phyloP scores from a whole-genome alignment of 2,329 filamentous ascomycete species.

The Stenocarpella maydis region DNA sequence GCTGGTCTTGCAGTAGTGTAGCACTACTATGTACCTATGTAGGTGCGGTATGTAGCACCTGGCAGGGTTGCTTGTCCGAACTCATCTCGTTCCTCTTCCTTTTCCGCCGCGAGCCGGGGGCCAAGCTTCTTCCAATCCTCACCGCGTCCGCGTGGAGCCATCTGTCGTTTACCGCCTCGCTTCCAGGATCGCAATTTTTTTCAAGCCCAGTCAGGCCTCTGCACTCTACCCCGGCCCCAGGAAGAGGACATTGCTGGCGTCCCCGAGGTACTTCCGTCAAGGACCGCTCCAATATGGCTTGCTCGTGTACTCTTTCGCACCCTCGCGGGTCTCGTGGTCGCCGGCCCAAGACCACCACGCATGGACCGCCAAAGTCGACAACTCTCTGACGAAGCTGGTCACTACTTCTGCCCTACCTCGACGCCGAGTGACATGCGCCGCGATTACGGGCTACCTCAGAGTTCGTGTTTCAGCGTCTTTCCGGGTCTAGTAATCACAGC shows the following conservation, averaged over 20 bases:
- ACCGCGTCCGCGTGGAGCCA: slow-evolving; percentile 34
- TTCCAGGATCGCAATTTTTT: slow-evolving; percentile 27
- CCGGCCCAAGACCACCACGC: slow-evolving; percentile 29
- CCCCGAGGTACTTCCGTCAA: slow-evolving; percentile 30
- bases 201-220: slow-evolving; percentile 24
- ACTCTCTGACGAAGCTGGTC: slow-evolving; percentile 28
- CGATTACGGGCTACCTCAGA: slow-evolving; percentile 30
- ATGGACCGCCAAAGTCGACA: slow-evolving; percentile 16
- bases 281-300: slow-evolving; percentile 9
- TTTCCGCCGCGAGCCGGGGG: slow-evolving; percentile 8
- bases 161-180: slow-evolving; percentile 28
- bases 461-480: slow-evolving; percentile 35
- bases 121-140: slow-evolving; percentile 1
- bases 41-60: slow-evolving; percentile 21
- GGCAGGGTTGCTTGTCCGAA: slow-evolving; percentile 28
- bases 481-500: slow-evolving; percentile 30
- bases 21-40: no score
- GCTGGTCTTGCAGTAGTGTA: slow-evolving; percentile 27
- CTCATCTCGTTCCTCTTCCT: slow-evolving; percentile 14
- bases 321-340: slow-evolving; percentile 30
- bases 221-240: slow-evolving; percentile 3
- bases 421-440: slow-evolving; percentile 29
- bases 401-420: slow-evolving; percentile 29
- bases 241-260: slow-evolving; percentile 24
- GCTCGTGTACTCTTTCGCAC: slow-evolving; percentile 22